Evolutionary conservation across 1,284 basidiomycete genomes (phyloP), one percentile per base, ranked within the genome.

Genomic region (Malassezia arunalokei): DNA sequence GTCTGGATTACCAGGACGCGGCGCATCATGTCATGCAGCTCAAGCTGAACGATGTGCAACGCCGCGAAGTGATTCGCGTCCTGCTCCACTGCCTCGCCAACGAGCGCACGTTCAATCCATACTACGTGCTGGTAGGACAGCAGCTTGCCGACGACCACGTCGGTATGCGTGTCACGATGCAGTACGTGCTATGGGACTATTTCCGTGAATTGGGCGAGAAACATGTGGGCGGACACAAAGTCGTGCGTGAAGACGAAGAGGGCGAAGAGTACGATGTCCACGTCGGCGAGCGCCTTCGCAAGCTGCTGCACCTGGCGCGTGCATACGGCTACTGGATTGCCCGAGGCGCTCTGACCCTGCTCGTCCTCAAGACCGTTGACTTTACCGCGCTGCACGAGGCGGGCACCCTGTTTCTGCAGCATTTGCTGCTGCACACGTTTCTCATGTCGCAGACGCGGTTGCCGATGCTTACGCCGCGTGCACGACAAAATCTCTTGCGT

Each of bases 121-220:
- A 89, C 76, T 98, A 98, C 74, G 82, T 86, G 1, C 81, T 99
- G 24, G 82, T 98, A 42, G 79, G 79, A 0, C 56, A 51, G 29
- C 62, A 60, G 37, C 49, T 73, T n/a, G 65, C 69, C 14, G 46
- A 56, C 8, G 63, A 68, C 31, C 74, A 75, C 3, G 77, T 77
- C 54, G 82, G 84, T 6, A 85, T 90, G 66, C 84, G 83, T 60
- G 85, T 98, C 62, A 96, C 94, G 0, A 77, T 98, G 38, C 94
- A 96, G 70, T 99, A 89, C 74, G 88, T 84, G 62, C 76, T 98
- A 6, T 99, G 94, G 94, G 94, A 99, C 73, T 91, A 96, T 68
- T 76, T 98, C 32, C 84, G 92, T 8, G 87, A 88, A 58, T 77
- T 98, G 29, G 90, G 89, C 14, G 87, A 95, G 74, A 80, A 77